Evolutionary conservation across 352 stramenopile genomes (phyloP).

Genomic region (Pythium utonaiense): DNA sequence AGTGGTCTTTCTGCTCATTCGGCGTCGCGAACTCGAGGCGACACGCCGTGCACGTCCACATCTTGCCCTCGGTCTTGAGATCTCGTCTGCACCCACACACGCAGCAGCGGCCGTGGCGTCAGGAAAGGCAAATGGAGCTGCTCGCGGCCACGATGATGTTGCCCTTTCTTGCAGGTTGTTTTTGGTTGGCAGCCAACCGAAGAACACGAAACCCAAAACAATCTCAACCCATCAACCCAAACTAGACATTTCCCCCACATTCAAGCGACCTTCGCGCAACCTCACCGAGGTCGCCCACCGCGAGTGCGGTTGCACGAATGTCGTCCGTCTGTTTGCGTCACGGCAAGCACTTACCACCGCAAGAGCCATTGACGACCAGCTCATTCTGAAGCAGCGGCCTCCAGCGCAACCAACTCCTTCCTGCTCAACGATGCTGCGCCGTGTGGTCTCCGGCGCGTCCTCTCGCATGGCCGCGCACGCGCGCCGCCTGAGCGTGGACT

Average conservation of each 20-base stretch:
- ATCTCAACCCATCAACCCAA: constrained; percentile 1
- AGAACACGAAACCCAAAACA: not conserved
- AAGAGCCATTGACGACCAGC: not conserved
- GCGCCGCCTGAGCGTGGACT: constrained; percentile 26
- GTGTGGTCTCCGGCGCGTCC: not conserved
- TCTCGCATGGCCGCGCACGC: constrained; percentile 2
- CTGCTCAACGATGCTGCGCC: not conserved
- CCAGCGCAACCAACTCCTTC: too few relatives aligned
- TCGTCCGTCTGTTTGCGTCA: constrained; percentile 17
- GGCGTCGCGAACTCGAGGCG: constrained; percentile 59
- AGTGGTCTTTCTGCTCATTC: constrained; percentile 84
- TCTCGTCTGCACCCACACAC: not conserved
- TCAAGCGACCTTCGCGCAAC: constrained; percentile 12
- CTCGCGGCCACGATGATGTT: not conserved
- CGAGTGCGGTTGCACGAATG: too few relatives aligned
- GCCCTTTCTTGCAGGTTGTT: not conserved
- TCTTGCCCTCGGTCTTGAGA: constrained; percentile 20
- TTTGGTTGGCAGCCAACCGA: constrained; percentile 21
- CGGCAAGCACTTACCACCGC: not conserved
- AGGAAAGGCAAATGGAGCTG: not conserved
- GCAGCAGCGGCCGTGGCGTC: not conserved
- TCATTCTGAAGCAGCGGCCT: not conserved
- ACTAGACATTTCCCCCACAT: not conserved
- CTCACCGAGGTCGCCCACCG: too few relatives aligned
- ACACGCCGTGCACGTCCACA: constrained; percentile 84